Conservation (phyloP, 345 rosid species). For the Euphorbia tirucalli region DNA sequence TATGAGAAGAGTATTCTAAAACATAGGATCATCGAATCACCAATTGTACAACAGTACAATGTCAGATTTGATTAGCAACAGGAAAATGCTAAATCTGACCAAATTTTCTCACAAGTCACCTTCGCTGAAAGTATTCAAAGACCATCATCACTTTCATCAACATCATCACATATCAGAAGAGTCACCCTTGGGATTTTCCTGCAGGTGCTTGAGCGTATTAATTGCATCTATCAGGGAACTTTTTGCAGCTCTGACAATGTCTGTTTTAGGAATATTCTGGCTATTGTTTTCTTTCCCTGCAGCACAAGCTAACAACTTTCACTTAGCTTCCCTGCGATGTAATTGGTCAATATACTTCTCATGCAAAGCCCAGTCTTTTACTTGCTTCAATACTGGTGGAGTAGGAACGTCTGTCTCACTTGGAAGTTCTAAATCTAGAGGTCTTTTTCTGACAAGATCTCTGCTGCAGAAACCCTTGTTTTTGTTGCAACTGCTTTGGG, state of each 20-base stretch:
- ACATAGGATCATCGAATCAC: neutral
- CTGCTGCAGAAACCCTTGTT: constrained; percentile 40
- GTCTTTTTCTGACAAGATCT: constrained; percentile 35
- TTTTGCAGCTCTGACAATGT: constrained; percentile 55
- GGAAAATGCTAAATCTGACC: too few species aligned
- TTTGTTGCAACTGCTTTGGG: constrained; percentile 38
- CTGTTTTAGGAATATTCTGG: constrained; percentile 29
- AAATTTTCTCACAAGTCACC: neutral
- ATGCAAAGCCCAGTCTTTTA: constrained; percentile 64
- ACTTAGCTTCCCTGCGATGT: constrained; percentile 72
- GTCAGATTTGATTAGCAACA: neutral
- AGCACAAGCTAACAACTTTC: constrained; percentile 46
- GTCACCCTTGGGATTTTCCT: constrained; percentile 17
- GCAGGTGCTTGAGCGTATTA: constrained; percentile 47
- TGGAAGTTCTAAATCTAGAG: constrained; percentile 40
- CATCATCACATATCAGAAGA: constrained; percentile 44
- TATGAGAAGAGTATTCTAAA: neutral
- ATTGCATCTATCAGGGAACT: constrained; percentile 51
- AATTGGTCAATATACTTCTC: constrained; percentile 76
- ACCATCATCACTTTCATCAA: neutral
- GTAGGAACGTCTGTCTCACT: constrained; percentile 34
- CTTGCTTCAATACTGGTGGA: constrained; percentile 63
- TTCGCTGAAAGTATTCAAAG: neutral
- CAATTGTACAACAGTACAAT: neutral
- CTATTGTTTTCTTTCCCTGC: constrained; percentile 42